Base-by-base conservation (phyloP, 345 rosid genomes). In the Laguncularia racemosa region DNA sequence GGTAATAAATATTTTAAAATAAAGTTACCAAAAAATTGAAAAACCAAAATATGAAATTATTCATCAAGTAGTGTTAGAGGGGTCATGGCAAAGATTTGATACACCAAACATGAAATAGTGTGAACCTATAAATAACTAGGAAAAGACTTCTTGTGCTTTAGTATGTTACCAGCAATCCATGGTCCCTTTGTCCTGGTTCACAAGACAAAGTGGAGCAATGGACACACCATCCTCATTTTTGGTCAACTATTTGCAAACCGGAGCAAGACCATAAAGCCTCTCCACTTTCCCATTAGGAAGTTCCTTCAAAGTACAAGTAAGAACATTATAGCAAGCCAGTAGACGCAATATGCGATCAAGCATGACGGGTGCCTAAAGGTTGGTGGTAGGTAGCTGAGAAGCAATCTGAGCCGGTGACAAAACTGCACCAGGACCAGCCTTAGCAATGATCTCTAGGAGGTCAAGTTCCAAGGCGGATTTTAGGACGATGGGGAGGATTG, bases 401-500 rank as follows among this genome's bases (percentile, higher is more conserved):
- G 95, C 88, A 43, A 91, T 70, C 40, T 86, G 92, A 1, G 67
- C 26, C 0, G 98, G 82, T 43, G 95, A 86, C 48, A 86, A 45
- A 60, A 67, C 70, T 1, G 76, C 80, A n/a, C 76, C 78, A 4
- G 81, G 59, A 3, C 82, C 76, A 0, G 85, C 75, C 69, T 76
- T 83, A 13, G 85, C 79, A 70, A 92, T 82, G 77, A 92, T 84
- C 74, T 92, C 93, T 11, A 89, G 88, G 20, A 92, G 72, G 68
- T 86, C 96, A 0, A 92, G 95, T 53, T 92, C 98, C 3, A 92
- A 54, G 60, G 96, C 93, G 1, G 98, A n/a, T 70, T 86, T 88
- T 43, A 92, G 87, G 55, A 76, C 82, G 95, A 89, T 92, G 0
- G 98, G 95, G 8, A 89, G 83, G 44, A 84, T 89, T 1, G 95